A percentile compares a stretch with the other conserved stretches of the same genome.
These are phyloP conservation scores for Geotrichum citri-aurantii DNA, from an alignment of 1,139 yeast genomes.

Conservation along the genomic window DNA sequence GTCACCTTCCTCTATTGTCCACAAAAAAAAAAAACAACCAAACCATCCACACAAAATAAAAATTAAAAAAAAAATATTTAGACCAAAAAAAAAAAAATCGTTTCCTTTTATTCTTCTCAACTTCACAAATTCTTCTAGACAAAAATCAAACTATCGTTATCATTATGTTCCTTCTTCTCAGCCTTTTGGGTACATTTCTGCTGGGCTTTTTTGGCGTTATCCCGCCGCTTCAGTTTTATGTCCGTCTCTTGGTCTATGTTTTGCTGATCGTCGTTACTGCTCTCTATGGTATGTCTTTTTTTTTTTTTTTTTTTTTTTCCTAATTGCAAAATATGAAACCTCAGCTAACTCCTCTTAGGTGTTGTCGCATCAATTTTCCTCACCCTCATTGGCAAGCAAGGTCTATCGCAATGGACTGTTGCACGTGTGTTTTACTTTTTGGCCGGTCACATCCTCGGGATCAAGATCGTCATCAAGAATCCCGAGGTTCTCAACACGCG, in stretches of 20 bases:
- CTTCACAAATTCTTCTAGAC: background rate
- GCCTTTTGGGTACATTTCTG: slow-evolving; percentile 26
- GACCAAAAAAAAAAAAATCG: background rate
- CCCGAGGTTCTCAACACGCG: slow-evolving; percentile 44
- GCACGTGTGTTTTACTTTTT: slow-evolving; percentile 72
- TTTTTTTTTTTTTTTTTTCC: background rate
- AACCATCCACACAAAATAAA: background rate
- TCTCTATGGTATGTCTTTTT: slow-evolving; percentile 27
- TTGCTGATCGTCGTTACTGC: slow-evolving; percentile 32
- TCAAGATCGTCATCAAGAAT: slow-evolving; percentile 62
- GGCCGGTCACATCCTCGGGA: slow-evolving; percentile 57
- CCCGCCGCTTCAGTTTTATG: slow-evolving; percentile 36
- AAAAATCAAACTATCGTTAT: background rate
- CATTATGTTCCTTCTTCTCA: slow-evolving; percentile 12
- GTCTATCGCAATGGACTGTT: slow-evolving; percentile 82
- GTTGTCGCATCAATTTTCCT: slow-evolving; percentile 67
- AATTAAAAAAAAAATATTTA: background rate
- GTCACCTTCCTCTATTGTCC: background rate
- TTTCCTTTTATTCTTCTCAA: background rate
- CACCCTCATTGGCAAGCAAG: slow-evolving; percentile 64
- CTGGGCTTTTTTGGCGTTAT: slow-evolving; percentile 35
- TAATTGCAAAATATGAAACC: background rate
- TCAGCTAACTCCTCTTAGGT: slow-evolving; percentile 38
- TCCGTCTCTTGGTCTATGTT: slow-evolving; percentile 34
- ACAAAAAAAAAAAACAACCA: background rate